A percentile compares a stretch with the other conserved stretches of the same genome.
These are phyloP conservation scores for Globisporangium viniferum DNA, from an alignment of 352 stramenopile genomes.

Conservation along the genomic window DNA sequence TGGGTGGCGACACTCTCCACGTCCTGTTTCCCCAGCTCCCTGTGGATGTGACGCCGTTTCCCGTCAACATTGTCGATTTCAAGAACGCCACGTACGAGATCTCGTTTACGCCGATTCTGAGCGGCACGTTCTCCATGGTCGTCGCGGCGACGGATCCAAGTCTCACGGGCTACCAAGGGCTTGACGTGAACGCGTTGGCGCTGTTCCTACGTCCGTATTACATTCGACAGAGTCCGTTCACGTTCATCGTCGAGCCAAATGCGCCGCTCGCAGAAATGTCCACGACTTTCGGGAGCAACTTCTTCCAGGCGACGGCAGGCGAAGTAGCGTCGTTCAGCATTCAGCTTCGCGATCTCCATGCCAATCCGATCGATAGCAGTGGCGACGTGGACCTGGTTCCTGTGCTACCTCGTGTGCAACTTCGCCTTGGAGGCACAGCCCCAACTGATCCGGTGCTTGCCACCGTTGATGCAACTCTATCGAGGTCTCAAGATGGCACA, in stretches of 20 bases:
- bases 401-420: background rate
- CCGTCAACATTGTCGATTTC: slow-evolving; percentile 28
- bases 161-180: slow-evolving; percentile 17
- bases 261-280: slow-evolving; percentile 23
- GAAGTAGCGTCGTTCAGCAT: slow-evolving; percentile 27
- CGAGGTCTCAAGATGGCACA: slow-evolving; percentile 9
- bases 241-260: slow-evolving; percentile 38
- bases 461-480: background rate
- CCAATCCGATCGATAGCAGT: slow-evolving; percentile 21
- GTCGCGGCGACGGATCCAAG: slow-evolving; percentile 29
- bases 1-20: slow-evolving; percentile 37
- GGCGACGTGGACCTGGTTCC: too few species aligned
- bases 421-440: slow-evolving; percentile 10
- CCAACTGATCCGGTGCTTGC: slow-evolving; percentile 2
- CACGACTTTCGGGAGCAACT: slow-evolving; percentile 31
- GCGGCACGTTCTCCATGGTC: slow-evolving; percentile 37
- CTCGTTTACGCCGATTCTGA: slow-evolving; percentile 30
- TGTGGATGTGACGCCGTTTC: slow-evolving; percentile 7
- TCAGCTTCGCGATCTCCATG: slow-evolving; percentile 37
- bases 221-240: slow-evolving; percentile 45
- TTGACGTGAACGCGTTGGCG: slow-evolving; percentile 21
- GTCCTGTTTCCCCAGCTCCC: slow-evolving; percentile 33
- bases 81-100: slow-evolving; percentile 42
- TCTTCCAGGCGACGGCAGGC: slow-evolving; percentile 34
- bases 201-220: slow-evolving; percentile 35